A percentile compares a stretch with the other conserved stretches of the same genome.
Conservation (phyloP, 306 rosid genomes). For the Cucumis melo region DNA sequence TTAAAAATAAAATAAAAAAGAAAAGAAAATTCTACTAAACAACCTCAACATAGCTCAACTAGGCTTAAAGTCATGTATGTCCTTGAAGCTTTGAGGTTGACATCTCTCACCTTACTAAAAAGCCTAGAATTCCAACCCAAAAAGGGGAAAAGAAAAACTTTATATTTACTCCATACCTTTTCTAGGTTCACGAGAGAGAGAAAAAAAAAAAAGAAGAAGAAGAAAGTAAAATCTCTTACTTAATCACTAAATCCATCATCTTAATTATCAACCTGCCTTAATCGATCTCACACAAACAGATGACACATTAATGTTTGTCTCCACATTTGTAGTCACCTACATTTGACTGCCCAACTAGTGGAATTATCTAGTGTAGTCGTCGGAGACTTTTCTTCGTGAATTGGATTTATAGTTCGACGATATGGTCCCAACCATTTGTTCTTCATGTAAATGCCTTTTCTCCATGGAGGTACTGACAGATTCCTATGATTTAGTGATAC, state of each 20-base stretch:
- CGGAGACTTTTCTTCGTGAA: slow-evolving; percentile 24
- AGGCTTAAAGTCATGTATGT: no score
- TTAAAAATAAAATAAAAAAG: no score
- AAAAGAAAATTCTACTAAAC: no score
- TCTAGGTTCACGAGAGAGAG: no score
- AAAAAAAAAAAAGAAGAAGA: no score
- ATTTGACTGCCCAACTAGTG: background rate
- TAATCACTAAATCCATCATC: background rate
- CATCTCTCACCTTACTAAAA: no score
- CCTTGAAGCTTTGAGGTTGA: no score
- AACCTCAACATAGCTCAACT: no score
- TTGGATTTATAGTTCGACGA: slow-evolving; percentile 32
- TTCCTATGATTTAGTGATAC: slow-evolving; percentile 31
- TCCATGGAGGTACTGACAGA: slow-evolving; percentile 68
- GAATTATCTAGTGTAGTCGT: background rate
- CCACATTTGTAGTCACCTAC: slow-evolving; percentile 21
- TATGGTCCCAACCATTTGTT: slow-evolving; percentile 70
- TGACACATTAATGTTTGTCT: background rate
- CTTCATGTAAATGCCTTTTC: slow-evolving; percentile 59
- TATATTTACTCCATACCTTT: background rate
- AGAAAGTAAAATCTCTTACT: background rate
- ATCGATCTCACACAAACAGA: slow-evolving; percentile 17
- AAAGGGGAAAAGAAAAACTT: no score
- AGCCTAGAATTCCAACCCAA: no score
- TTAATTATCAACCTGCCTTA: background rate